These are phyloP conservation scores for Typha latifolia DNA, from an alignment of 176 grass and related monocot genomes.

Conservation along the genomic window DNA sequence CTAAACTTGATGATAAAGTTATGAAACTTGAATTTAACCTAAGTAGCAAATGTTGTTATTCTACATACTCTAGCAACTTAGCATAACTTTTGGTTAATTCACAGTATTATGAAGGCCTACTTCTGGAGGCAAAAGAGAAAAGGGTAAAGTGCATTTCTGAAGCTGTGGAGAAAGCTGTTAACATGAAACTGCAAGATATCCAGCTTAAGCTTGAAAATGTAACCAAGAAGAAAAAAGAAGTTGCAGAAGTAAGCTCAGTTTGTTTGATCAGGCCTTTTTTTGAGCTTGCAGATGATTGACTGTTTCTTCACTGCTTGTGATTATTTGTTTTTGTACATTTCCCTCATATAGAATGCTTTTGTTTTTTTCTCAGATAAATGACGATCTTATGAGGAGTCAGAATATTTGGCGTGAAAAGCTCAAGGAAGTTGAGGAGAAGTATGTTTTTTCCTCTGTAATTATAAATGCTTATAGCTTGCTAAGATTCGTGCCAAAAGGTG, in stretches of 20 bases:
- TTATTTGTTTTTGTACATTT: not conserved
- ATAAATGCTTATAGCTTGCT: too few relatives aligned
- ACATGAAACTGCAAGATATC: slow-evolving; percentile 52
- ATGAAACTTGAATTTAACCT: too few relatives aligned
- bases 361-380: slow-evolving; percentile 53
- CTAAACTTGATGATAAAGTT: too few relatives aligned
- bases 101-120: slow-evolving; percentile 69
- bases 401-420: slow-evolving; percentile 67
- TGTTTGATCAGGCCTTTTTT: slow-evolving; percentile 15
- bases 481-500: not conserved
- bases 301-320: not conserved
- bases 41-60: too few relatives aligned
- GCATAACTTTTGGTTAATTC: slow-evolving; percentile 3
- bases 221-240: slow-evolving; percentile 56
- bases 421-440: slow-evolving; percentile 80
- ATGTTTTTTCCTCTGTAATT: slow-evolving; percentile 6
- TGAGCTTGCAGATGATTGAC: not conserved
- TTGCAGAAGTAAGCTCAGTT: slow-evolving; percentile 43
- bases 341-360: slow-evolving; percentile 1
- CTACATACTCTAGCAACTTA: not conserved
- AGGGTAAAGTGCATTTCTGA: slow-evolving; percentile 44
- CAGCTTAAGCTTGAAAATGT: slow-evolving; percentile 55
- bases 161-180: slow-evolving; percentile 58
- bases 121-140: slow-evolving; percentile 64
- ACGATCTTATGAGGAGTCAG: slow-evolving; percentile 61